Conservation (phyloP, 345 rosid genomes). For the Reutealis trisperma region DNA sequence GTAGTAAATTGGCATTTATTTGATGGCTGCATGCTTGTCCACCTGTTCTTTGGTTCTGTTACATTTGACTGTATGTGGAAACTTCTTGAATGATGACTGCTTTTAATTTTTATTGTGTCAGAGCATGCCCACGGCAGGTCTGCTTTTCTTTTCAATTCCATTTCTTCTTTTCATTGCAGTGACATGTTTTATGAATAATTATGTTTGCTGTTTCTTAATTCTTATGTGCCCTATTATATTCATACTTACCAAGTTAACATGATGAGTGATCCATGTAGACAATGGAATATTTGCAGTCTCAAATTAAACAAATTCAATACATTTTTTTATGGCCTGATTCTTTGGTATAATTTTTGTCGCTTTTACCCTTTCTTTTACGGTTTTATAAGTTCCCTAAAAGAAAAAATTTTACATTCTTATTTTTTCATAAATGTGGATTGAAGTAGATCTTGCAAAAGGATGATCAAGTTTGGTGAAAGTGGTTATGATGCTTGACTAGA, state of each 20-base stretch:
- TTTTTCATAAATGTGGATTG: not conserved
- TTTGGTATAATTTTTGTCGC: not conserved
- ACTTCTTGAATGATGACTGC: constrained; percentile 21
- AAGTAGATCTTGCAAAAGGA: constrained; percentile 18
- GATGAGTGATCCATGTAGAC: not conserved
- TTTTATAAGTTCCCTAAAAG: not conserved
- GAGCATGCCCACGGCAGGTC: not conserved
- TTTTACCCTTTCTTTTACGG: not conserved
- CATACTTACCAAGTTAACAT: not conserved
- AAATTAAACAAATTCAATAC: not conserved
- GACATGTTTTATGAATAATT: not conserved
- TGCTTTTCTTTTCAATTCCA: not conserved
- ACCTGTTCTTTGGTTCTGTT: constrained; percentile 30
- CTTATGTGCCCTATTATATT: not conserved
- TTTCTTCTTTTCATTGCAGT: not conserved
- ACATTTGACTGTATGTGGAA: constrained; percentile 26
- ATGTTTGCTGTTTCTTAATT: not conserved
- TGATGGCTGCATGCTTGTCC: constrained; percentile 33
- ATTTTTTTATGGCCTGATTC: not conserved
- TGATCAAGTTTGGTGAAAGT: constrained; percentile 26
- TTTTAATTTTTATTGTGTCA: not conserved
- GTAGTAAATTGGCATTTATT: not conserved
- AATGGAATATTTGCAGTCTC: not conserved
- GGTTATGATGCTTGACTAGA: constrained; percentile 12
- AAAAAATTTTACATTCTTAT: not conserved